Percentiles rank a stretch among this genome's conserved stretches.
Conservation (phyloP, 371 early-diverging fungal species). For the Mucor sp. region DNA sequence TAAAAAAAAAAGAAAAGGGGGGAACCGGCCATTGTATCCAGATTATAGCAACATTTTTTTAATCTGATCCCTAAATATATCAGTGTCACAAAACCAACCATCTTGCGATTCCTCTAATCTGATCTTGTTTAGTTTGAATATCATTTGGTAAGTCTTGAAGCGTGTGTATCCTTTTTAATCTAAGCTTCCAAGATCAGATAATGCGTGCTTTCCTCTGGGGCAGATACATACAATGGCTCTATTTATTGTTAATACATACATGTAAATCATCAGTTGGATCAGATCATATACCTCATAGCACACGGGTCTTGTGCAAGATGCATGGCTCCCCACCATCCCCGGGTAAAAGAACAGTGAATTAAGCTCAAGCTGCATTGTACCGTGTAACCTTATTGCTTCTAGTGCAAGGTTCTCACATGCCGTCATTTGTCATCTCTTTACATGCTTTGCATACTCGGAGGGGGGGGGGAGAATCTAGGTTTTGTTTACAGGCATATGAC, state of each 20-base stretch:
- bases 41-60: not conserved
- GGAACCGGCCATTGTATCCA: not conserved
- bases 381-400: not conserved
- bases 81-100: not conserved
- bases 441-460: not conserved
- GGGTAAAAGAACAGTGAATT: not conserved
- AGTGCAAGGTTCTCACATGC: not conserved
- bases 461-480: not conserved
- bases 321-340: not conserved
- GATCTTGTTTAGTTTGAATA: not conserved
- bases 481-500: not conserved
- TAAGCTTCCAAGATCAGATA: not conserved
- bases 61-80: conserved; percentile 2
- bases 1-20: not conserved
- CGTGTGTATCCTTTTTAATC: too few relatives aligned
- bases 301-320: not conserved
- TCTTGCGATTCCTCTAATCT: not conserved
- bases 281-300: too few relatives aligned
- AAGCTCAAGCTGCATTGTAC: not conserved
- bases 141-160: not conserved
- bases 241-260: too few relatives aligned
- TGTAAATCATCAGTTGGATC: too few relatives aligned
- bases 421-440: not conserved
- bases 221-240: too few relatives aligned
- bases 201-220: too few relatives aligned